Evolutionary conservation across 106 monocot species (phyloP).

Genomic region (Triglochin maritima): DNA sequence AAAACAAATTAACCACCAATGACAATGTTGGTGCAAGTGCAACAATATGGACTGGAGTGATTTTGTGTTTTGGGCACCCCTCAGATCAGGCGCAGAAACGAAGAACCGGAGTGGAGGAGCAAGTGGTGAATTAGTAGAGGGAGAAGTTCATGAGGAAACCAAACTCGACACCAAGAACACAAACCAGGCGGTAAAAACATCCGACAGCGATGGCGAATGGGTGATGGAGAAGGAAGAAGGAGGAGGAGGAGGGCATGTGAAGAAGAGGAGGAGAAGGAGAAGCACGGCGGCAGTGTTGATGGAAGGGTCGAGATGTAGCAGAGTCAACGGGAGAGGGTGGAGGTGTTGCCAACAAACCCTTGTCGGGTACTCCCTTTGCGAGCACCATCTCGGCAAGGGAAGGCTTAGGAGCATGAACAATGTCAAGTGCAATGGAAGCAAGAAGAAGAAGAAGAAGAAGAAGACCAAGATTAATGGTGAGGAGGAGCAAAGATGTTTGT

Average conservation of each 20-base stretch:
- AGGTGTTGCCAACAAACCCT: slow-evolving; percentile 76
- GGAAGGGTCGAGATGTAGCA: slow-evolving; percentile 90
- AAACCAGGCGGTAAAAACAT: background rate
- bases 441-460: slow-evolving; percentile 3
- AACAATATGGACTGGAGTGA: background rate
- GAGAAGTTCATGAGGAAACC: background rate
- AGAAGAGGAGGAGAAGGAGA: slow-evolving; percentile 21
- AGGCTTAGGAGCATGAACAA: slow-evolving; percentile 48
- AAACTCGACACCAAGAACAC: background rate
- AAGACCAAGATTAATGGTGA: background rate
- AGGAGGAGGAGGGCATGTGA: too few relatives aligned
- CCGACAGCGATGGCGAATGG: background rate
- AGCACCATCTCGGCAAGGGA: slow-evolving; percentile 93
- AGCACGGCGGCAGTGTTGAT: slow-evolving; percentile 34
- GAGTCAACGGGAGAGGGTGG: slow-evolving; percentile 89
- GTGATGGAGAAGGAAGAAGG: background rate
- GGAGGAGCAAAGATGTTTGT: background rate
- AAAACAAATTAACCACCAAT: background rate
- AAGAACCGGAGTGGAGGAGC: slow-evolving; percentile 7
- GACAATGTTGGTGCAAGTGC: background rate
- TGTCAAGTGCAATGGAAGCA: slow-evolving; percentile 15
- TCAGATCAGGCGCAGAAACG: slow-evolving; percentile 9
- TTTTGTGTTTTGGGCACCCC: background rate
- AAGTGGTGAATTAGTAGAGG: background rate
- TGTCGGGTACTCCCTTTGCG: slow-evolving; percentile 79